Conservation (phyloP, 495 filamentous ascomycete genomes). For the Annulohypoxylon nitens region DNA sequence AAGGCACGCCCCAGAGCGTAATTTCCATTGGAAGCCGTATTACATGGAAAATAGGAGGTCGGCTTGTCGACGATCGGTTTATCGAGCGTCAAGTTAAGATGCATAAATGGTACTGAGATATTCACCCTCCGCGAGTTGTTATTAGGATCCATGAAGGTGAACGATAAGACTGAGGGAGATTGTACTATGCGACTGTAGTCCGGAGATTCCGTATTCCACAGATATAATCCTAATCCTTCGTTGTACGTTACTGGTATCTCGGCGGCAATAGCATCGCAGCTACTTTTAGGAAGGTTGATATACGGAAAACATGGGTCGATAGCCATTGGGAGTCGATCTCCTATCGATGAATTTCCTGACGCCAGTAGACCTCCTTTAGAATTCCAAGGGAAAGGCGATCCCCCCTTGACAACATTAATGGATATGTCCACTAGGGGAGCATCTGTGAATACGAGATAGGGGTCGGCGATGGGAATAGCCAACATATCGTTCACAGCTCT, state of each 20-base stretch:
- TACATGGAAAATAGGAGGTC: slow-evolving; percentile 65
- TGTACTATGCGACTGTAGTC: slow-evolving; percentile 55
- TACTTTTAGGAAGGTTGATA: slow-evolving; percentile 60
- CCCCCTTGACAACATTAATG: slow-evolving; percentile 32
- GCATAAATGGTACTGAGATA: slow-evolving; percentile 64
- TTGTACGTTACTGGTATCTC: slow-evolving; percentile 59
- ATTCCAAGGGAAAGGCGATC: slow-evolving; percentile 33
- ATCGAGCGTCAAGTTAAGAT: slow-evolving; percentile 64
- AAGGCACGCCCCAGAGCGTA: slow-evolving; percentile 64
- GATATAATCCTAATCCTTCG: slow-evolving; percentile 54
- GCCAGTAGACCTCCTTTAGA: slow-evolving; percentile 31
- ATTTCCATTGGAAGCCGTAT: slow-evolving; percentile 40
- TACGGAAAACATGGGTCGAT: slow-evolving; percentile 53
- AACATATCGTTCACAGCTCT: slow-evolving; percentile 31
- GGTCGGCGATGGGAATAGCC: slow-evolving; percentile 16
- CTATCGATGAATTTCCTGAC: slow-evolving; percentile 32
- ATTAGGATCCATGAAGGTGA: slow-evolving; percentile 55
- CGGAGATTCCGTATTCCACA: slow-evolving; percentile 61
- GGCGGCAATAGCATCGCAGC: slow-evolving; percentile 61
- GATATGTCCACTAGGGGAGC: slow-evolving; percentile 33
- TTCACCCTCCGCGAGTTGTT: slow-evolving; percentile 48
- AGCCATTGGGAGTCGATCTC: slow-evolving; percentile 14
- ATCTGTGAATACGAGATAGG: slow-evolving; percentile 18
- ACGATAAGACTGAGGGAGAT: slow-evolving; percentile 62
- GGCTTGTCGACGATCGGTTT: slow-evolving; percentile 57